phyloP scores from a whole-genome alignment of 1,284 basidiomycete species.

The Rhizoctonia solani region DNA sequence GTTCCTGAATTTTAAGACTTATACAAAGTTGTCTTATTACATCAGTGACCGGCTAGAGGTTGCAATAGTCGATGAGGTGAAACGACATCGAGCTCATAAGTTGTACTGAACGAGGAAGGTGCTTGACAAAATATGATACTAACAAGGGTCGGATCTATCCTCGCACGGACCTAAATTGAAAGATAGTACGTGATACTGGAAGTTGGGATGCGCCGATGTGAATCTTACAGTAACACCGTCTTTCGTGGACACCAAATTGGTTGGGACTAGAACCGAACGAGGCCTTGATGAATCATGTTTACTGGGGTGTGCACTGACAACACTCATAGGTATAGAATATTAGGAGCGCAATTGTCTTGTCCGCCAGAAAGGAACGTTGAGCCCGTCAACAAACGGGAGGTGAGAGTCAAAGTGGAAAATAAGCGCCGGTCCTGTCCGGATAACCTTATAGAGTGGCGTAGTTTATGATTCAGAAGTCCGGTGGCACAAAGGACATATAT shows the following conservation, averaged over 20 bases:
- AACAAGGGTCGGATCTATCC: constrained; percentile 73
- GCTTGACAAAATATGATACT: constrained; percentile 4
- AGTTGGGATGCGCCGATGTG: not conserved
- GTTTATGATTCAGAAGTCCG: not conserved
- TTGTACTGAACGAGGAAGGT: not conserved
- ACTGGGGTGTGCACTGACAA: constrained; percentile 30
- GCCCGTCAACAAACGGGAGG: not conserved
- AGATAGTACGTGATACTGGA: not conserved
- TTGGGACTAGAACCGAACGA: constrained; percentile 61
- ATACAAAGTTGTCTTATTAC: constrained; percentile 77
- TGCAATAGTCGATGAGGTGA: not conserved
- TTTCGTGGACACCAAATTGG: constrained; percentile 75
- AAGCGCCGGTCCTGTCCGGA: constrained; percentile 14
- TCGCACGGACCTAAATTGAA: constrained; percentile 54
- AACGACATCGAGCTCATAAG: not conserved
- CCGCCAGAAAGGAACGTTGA: constrained; percentile 43
- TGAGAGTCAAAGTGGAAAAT: constrained; percentile 5
- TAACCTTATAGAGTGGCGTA: too few species aligned
- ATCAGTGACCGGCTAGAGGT: constrained; percentile 63
- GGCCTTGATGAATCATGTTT: constrained; percentile 23
- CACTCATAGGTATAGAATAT: constrained; percentile 41
- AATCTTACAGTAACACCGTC: constrained; percentile 63
- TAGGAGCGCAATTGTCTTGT: constrained; percentile 43
- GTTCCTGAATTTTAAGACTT: constrained; percentile 82
- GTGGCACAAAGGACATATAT: too few species aligned